A percentile compares a stretch with the other conserved stretches of the same genome.
These are phyloP conservation scores for Funneliformis caledonium DNA, from an alignment of 371 early-diverging fungal species.

Conservation along the genomic window DNA sequence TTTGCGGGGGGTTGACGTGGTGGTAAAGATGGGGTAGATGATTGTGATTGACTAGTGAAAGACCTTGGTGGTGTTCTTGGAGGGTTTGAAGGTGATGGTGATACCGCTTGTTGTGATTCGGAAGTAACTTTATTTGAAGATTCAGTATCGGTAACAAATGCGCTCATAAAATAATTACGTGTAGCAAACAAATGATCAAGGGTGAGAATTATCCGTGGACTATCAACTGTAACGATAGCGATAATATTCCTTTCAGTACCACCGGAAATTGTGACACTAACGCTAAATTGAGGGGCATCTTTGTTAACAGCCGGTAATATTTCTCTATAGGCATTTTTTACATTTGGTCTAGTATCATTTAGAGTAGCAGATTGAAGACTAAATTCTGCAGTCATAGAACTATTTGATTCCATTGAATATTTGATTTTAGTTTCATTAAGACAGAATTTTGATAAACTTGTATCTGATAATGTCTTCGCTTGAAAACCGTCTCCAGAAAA, in stretches of 20 bases:
- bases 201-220: slow-evolving; percentile 83
- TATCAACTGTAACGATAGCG: slow-evolving; percentile 76
- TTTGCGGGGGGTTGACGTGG: slow-evolving; percentile 37
- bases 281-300: slow-evolving; percentile 59
- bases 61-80: slow-evolving; percentile 20
- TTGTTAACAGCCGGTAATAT: slow-evolving; percentile 74
- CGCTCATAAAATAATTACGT: slow-evolving; percentile 71
- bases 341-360: slow-evolving; percentile 77
- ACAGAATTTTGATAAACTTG: slow-evolving; percentile 60
- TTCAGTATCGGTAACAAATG: slow-evolving; percentile 46
- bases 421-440: slow-evolving; percentile 65
- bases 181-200: slow-evolving; percentile 83
- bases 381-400: slow-evolving; percentile 75
- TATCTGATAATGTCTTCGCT: slow-evolving; percentile 46
- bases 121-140: slow-evolving; percentile 17
- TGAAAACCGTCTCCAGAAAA: slow-evolving; percentile 61
- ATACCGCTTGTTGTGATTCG: slow-evolving; percentile 42
- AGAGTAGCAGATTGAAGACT: slow-evolving; percentile 74
- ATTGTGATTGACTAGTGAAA: slow-evolving; percentile 17
- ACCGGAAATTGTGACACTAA: slow-evolving; percentile 12
- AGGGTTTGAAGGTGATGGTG: slow-evolving; percentile 14
- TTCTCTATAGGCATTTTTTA: slow-evolving; percentile 80
- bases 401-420: slow-evolving; percentile 64
- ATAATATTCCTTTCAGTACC: slow-evolving; percentile 37
- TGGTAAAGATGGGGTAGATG: slow-evolving; percentile 42